Base-by-base conservation (phyloP, 495 filamentous ascomycete species). In the Hypoxylon fragiforme region DNA sequence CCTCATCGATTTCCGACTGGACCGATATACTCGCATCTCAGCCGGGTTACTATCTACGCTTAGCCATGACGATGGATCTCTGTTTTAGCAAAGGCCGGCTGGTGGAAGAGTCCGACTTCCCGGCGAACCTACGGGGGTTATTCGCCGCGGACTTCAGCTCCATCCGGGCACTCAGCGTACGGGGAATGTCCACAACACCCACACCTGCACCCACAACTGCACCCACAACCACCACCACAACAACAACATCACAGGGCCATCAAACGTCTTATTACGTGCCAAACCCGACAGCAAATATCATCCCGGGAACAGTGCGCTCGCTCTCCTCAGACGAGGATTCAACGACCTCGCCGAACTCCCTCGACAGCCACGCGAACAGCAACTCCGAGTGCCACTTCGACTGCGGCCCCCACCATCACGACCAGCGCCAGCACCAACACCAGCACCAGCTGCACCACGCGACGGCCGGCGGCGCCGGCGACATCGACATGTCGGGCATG, bases 51-150 rank as follows among this genome's bases (percentile, higher is more conserved):
- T 69, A 69, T 22, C 53, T 69, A 5, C 67, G 64, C 3, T 53
- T 69, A 13, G 63, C 67, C 19, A 64, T 69, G 64, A 67, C 67
- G 11, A 67, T 69, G 62, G 67, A 69, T 24, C 36, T 69, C 14
- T 65, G 64, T 18, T 60, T 69, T 16, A 69, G 67, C 47, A 67
- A 67, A 24, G 64, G 64, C 8, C 56, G 67, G 2, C 40, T 69
- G 7, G 64, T 54, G 1, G 60, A 56, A n/a, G 67, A 69, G 28
- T 57, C 61, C 1, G 67, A 69, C 41, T 69, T 69, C 46, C 67
- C 67, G 1, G 64, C 55, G 2, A 63, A 57, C 20, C 40, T 69
- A 7, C 64, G 64, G 7, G 67, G 64, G 2, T 41, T 69, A 2
- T 69, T 69, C 53, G 57, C 61, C 0, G 64, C 61, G 4, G 67